phyloP scores from a whole-genome alignment of 495 filamentous ascomycete species.

The Ascodesmis nigricans region DNA sequence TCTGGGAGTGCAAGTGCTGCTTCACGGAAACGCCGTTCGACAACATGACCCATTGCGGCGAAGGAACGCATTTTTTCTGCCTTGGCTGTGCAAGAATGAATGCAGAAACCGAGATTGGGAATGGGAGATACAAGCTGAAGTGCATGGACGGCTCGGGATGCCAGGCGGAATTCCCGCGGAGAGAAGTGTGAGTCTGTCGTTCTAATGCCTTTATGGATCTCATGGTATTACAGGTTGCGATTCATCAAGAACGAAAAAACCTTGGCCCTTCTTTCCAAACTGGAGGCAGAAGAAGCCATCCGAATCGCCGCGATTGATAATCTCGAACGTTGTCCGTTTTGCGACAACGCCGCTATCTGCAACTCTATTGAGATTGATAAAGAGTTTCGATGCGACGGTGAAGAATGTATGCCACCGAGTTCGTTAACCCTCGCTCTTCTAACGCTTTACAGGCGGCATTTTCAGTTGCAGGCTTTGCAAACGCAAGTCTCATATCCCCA shows the following conservation, averaged over 20 bases:
- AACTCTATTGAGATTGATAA: slow-evolving; percentile 43
- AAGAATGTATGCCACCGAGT: slow-evolving; percentile 33
- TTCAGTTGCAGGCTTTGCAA: slow-evolving; percentile 57
- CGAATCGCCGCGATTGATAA: slow-evolving; percentile 40
- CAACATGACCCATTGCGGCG: slow-evolving; percentile 44
- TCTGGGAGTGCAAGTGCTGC: slow-evolving; percentile 55
- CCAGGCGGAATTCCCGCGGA: slow-evolving; percentile 26
- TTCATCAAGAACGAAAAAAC: slow-evolving; percentile 35
- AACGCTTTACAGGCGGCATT: slow-evolving; percentile 9
- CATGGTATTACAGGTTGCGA: slow-evolving; percentile 26
- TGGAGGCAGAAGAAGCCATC: slow-evolving; percentile 48
- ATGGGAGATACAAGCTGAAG: slow-evolving; percentile 35
- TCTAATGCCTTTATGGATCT: slow-evolving; percentile 28
- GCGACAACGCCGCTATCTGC: slow-evolving; percentile 54
- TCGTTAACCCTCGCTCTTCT: neutral
- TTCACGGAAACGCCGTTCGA: slow-evolving; percentile 42
- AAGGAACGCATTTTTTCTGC: slow-evolving; percentile 44
- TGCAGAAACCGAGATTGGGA: slow-evolving; percentile 46
- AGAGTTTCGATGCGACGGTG: slow-evolving; percentile 51
- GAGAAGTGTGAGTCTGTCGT: slow-evolving; percentile 27
- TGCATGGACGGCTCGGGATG: slow-evolving; percentile 35
- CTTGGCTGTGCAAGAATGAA: slow-evolving; percentile 36
- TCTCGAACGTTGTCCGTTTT: slow-evolving; percentile 58
- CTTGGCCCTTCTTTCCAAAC: slow-evolving; percentile 36
- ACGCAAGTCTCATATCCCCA: slow-evolving; percentile 48